phyloP scores from a whole-genome alignment of 2,329 filamentous ascomycete species.

The Blastomyces parvus region DNA sequence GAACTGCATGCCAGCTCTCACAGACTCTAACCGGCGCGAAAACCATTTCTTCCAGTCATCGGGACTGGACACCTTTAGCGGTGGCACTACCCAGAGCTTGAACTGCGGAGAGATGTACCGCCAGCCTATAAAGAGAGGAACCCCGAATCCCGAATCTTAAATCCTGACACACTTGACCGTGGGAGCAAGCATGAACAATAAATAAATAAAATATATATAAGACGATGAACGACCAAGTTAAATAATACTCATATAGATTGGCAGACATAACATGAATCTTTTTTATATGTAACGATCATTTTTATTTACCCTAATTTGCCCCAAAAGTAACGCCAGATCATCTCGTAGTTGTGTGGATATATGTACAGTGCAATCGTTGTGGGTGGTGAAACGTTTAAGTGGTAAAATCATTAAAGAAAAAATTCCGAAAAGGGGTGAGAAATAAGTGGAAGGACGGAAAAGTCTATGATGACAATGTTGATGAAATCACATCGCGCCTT shows the following conservation, averaged over 20 bases:
- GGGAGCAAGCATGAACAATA: not conserved
- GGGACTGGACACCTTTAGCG: no score
- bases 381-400: not conserved
- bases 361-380: not conserved
- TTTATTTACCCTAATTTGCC: not conserved
- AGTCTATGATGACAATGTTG: not conserved
- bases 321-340: conserved; percentile 11
- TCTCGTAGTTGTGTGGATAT: not conserved
- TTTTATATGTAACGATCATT: conserved; percentile 9
- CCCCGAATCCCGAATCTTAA: no score
- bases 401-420: not conserved
- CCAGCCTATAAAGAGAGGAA: no score
- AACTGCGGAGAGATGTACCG: no score
- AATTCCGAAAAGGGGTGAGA: conserved; percentile 10
- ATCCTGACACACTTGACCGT: not conserved
- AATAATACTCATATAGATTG: not conserved
- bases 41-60: no score
- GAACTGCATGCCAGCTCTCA: no score
- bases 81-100: no score
- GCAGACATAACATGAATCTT: conserved; percentile 1
- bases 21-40: no score
- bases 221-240: not conserved
- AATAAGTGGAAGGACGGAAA: conserved; percentile 6
- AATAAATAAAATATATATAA: not conserved
- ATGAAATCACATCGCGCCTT: no score